phyloP scores from a whole-genome alignment of 2,329 filamentous ascomycete genomes.

The Hyphodiscus sp. region DNA sequence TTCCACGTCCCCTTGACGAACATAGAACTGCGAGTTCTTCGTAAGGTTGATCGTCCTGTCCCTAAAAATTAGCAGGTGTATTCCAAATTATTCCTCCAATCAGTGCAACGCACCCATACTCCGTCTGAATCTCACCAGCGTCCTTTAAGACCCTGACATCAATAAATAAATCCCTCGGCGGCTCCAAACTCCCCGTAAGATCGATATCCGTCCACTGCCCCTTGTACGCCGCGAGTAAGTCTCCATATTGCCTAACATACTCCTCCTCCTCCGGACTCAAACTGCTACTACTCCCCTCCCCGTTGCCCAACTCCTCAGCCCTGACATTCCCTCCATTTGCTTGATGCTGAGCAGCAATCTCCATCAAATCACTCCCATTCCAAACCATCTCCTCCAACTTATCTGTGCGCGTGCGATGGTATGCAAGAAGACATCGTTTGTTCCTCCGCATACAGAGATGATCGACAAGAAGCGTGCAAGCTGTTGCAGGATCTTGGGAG shows the following conservation, averaged over 20 bases:
- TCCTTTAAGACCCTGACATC: slow-evolving; percentile 95
- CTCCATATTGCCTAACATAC: slow-evolving; percentile 85
- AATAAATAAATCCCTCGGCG: slow-evolving; percentile 92
- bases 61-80: slow-evolving; percentile 12
- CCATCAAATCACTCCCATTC: slow-evolving; percentile 78
- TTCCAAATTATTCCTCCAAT: slow-evolving; percentile 7
- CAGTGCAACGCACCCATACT: slow-evolving; percentile 72
- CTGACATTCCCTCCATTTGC: slow-evolving; percentile 29
- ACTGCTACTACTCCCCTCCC: slow-evolving; percentile 59
- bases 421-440: slow-evolving; percentile 90
- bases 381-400: slow-evolving; percentile 92
- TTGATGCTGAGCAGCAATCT: slow-evolving; percentile 55
- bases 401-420: slow-evolving; percentile 83
- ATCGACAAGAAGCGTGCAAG: slow-evolving; percentile 84
- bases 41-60: slow-evolving; percentile 85
- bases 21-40: slow-evolving; percentile 97
- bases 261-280: slow-evolving; percentile 95
- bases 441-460: slow-evolving; percentile 94
- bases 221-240: slow-evolving; percentile 92
- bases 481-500: slow-evolving; percentile 73
- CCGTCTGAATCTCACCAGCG: slow-evolving; percentile 96
- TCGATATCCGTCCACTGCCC: slow-evolving; percentile 98
- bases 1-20: slow-evolving; percentile 92
- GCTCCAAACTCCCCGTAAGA: slow-evolving; percentile 86
- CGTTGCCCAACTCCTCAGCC: slow-evolving; percentile 31